Evolutionary conservation across 345 rosid species (phyloP), one percentile per base, ranked within the genome.

Genomic region (Boechera stricta): DNA sequence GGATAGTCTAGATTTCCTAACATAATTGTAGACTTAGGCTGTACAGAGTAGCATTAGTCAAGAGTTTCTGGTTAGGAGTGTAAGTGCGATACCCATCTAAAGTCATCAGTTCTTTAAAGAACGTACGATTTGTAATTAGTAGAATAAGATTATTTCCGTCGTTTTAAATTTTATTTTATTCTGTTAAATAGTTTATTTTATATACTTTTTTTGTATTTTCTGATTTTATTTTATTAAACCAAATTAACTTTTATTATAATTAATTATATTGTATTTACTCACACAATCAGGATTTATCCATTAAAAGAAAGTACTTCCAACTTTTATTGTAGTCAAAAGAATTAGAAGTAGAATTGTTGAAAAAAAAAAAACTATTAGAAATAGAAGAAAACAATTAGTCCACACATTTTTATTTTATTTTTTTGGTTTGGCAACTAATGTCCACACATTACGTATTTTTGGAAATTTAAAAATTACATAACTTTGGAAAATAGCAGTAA

Each of bases 21-120:
- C 55, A 10, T 57, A 4, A 3, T 31, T 44, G n/a, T 65, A 55
- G 65, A 10, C 11, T 69, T 56, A 45, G 6, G 10, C 6, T 67
- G 79, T 75, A 57, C 32, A 67, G 3, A 44, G 55, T 63, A 7
- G 45, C 41, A 39, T 10, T 29, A 73, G 33, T 21, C 52, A 3
- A 26, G 39, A 62, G n/a, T 47, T 72, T n/a, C 4, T 61, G 10
- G 21, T 72, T 72, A 49, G 33, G 53, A 8, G 58, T 16, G 33
- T 10, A 31, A 11, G 29, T 45, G n/a, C 8, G 10, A 48, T 58
- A 58, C 28, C 66, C 47, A 18, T 51, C 21, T n/a, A n/a, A 39
- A 69, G 31, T 42, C 58, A 32, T 65, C 10, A 10, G 9, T 45
- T 28, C 24, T 21, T 39, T 41, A 3, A 5, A 1, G 2, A 33